These are phyloP conservation scores for Cyclotella cryptica DNA, from an alignment of 108 stramenopile genomes.

Conservation along the genomic window DNA sequence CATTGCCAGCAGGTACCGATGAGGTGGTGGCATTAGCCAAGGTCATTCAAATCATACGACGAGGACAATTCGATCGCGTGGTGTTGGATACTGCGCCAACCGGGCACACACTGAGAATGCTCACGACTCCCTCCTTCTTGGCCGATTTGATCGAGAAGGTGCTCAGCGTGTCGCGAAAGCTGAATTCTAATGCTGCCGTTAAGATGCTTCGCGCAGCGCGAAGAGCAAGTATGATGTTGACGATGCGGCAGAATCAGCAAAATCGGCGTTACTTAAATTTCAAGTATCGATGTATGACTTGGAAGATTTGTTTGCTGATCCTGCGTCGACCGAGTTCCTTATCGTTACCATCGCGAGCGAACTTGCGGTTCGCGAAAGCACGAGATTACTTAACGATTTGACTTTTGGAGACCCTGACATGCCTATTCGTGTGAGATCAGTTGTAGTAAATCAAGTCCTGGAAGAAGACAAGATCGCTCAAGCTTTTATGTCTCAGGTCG, in stretches of 20 bases:
- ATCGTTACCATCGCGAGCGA: constrained; percentile 92
- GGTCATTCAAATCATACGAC: constrained; percentile 85
- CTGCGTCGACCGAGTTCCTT: constrained; percentile 87
- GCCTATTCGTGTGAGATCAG: constrained; percentile 85
- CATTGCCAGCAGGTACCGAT: constrained; percentile 92
- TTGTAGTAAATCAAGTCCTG: constrained; percentile 90
- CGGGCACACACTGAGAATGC: constrained; percentile 95
- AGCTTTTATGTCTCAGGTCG: constrained; percentile 35
- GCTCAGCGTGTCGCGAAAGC: constrained; percentile 66
- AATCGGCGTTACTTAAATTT: constrained; percentile 78
- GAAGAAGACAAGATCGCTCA: constrained; percentile 28
- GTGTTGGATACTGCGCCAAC: constrained; percentile 97
- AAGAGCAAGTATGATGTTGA: constrained; percentile 67
- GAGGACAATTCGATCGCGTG: constrained; percentile 90
- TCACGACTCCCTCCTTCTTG: constrained; percentile 80
- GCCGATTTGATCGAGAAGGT: constrained; percentile 86
- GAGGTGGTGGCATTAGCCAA: constrained; percentile 93
- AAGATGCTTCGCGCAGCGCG: constrained; percentile 62
- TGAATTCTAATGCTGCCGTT: constrained; percentile 77
- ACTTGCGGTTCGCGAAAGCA: constrained; percentile 87
- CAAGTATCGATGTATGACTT: constrained; percentile 91
- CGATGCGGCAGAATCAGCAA: constrained; percentile 67
- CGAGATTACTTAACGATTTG: constrained; percentile 83
- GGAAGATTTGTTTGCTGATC: constrained; percentile 88
- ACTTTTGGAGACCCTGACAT: constrained; percentile 89